phyloP scores from a whole-genome alignment of 2,329 filamentous ascomycete species.

The Sporothrix curviconia region DNA sequence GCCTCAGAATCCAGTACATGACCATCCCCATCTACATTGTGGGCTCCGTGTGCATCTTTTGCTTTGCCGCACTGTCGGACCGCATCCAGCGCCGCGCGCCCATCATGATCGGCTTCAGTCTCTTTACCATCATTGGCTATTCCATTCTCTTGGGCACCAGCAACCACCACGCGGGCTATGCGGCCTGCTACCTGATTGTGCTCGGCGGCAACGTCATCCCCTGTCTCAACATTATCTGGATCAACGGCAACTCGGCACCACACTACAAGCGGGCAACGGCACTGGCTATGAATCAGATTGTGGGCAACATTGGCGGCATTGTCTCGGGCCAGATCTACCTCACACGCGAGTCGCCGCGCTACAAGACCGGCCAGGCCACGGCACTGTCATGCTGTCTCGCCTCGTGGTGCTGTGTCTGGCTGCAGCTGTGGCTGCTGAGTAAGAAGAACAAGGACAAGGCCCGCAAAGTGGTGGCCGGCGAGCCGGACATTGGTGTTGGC shows the following conservation, averaged over 20 bases:
- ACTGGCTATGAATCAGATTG: constrained; percentile 9
- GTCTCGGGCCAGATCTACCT: constrained; percentile 15
- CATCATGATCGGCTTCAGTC: not conserved
- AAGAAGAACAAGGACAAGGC: constrained; percentile 7
- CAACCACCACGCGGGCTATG: constrained; percentile 8
- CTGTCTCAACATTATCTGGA: constrained; percentile 15
- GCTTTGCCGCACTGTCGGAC: constrained; percentile 25
- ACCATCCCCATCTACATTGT: constrained; percentile 30
- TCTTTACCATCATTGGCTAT: constrained; percentile 13
- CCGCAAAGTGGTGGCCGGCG: not conserved
- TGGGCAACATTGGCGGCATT: constrained; percentile 11
- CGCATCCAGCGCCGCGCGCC: constrained; percentile 31
- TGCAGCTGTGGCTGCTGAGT: constrained; percentile 2
- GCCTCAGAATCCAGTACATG: constrained; percentile 17
- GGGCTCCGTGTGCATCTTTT: constrained; percentile 22
- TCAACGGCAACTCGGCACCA: constrained; percentile 14
- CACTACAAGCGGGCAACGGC: constrained; percentile 15
- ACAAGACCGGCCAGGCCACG: constrained; percentile 8
- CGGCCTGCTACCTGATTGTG: constrained; percentile 13
- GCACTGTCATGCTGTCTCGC: not conserved
- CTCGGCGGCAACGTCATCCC: constrained; percentile 12
- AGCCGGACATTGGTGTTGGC: constrained; percentile 6
- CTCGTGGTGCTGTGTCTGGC: constrained; percentile 1
- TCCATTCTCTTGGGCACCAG: constrained; percentile 7
- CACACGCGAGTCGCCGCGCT: constrained; percentile 1